phyloP scores from a whole-genome alignment of 805 yeast genomes.

The Kuraishia floccosa region DNA sequence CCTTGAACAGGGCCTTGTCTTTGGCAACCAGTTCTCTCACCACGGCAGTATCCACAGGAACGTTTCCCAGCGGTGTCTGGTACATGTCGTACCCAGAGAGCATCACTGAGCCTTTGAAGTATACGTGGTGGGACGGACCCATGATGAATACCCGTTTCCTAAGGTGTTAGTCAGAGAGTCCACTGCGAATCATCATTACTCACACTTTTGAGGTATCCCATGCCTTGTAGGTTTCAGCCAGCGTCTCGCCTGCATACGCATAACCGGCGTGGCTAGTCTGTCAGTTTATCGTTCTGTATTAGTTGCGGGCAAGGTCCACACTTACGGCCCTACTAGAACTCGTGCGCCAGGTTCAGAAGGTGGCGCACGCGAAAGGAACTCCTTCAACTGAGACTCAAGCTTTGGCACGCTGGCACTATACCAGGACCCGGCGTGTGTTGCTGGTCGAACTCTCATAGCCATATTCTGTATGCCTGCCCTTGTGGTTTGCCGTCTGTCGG shows the following conservation, averaged over 20 bases:
- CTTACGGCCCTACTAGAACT: constrained; percentile 43
- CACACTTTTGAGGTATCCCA: constrained; percentile 46
- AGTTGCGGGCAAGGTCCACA: constrained; percentile 1
- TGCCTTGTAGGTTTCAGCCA: constrained; percentile 66
- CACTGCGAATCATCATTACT: constrained; percentile 2
- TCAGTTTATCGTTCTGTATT: too few species aligned
- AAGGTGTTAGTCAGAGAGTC: constrained; percentile 2
- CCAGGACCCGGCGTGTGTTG: constrained; percentile 93
- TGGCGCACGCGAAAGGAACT: constrained; percentile 28
- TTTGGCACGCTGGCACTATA: constrained; percentile 36
- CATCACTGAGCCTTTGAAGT: constrained; percentile 50
- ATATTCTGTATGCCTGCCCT: too few species aligned
- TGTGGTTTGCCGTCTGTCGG: too few species aligned
- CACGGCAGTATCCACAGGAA: constrained; percentile 50
- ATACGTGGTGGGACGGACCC: constrained; percentile 92
- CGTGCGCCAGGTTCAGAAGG: constrained; percentile 27
- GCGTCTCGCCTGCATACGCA: constrained; percentile 63
- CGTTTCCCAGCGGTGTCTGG: constrained; percentile 75
- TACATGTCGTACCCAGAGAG: constrained; percentile 41
- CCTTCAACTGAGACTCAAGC: constrained; percentile 39
- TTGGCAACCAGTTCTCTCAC: constrained; percentile 21
- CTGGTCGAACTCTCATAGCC: constrained; percentile 24
- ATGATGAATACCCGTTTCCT: constrained; percentile 61
- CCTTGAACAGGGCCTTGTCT: constrained; percentile 30
- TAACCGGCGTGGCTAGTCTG: constrained; percentile 79